Percentiles rank a stretch among this genome's conserved stretches.
Evolutionary conservation across 202 grass and related monocot genomes (phyloP).

Genomic region (Elaeis oleifera): DNA sequence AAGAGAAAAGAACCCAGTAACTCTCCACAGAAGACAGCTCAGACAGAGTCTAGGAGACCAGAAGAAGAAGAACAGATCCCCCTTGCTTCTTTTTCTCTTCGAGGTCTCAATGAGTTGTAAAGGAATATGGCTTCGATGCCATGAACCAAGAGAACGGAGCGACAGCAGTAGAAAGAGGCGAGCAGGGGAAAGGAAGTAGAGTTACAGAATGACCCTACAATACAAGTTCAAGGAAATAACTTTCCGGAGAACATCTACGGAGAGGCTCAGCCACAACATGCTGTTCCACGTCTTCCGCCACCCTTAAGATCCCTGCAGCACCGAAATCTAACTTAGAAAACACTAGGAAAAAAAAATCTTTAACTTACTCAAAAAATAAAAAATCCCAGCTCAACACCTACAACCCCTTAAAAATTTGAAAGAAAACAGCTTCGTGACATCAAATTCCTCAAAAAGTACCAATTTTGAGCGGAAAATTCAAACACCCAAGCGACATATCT

Average conservation of each 20-base stretch:
- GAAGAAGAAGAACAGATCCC: background rate
- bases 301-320: slow-evolving; percentile 5
- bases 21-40: too few relatives aligned
- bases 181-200: slow-evolving; percentile 1
- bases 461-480: too few relatives aligned
- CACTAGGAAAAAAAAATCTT: too few relatives aligned
- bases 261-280: slow-evolving; percentile 59
- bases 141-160: slow-evolving; percentile 1
- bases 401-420: too few relatives aligned
- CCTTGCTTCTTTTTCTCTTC: too few relatives aligned
- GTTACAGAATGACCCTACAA: slow-evolving; percentile 72
- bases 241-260: slow-evolving; percentile 48
- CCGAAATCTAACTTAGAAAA: background rate
- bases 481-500: too few relatives aligned
- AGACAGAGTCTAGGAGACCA: background rate
- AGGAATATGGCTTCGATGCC: background rate
- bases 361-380: too few relatives aligned
- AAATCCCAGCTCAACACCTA: too few relatives aligned
- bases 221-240: slow-evolving; percentile 77
- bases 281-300: slow-evolving; percentile 9
- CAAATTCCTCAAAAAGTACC: too few relatives aligned
- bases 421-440: too few relatives aligned
- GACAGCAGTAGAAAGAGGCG: background rate
- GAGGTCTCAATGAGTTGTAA: background rate
- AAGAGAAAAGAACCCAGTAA: background rate